A percentile compares a stretch with the other conserved stretches of the same genome.
Conservation (phyloP, 306 rosid species). For the Prunus salicina region DNA sequence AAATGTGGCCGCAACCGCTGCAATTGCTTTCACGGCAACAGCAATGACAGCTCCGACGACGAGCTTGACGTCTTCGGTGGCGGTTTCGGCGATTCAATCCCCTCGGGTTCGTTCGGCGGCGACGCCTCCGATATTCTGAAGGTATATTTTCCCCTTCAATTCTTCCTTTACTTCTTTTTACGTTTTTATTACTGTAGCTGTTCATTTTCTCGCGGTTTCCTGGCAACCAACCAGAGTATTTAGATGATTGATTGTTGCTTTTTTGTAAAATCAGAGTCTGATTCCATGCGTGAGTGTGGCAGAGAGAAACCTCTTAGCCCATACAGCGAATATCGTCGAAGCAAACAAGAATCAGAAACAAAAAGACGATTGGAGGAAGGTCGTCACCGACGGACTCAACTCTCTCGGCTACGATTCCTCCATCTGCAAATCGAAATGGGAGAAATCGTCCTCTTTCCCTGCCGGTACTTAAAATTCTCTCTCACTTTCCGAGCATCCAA, state of each 20-base stretch:
- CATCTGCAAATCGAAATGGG: slow-evolving; percentile 89
- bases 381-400: slow-evolving; percentile 57
- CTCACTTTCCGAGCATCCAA: background rate
- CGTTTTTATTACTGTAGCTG: background rate
- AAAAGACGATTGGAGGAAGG: slow-evolving; percentile 70
- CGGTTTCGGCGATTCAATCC: slow-evolving; percentile 46
- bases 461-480: slow-evolving; percentile 50
- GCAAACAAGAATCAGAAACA: slow-evolving; percentile 55
- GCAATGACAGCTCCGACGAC: slow-evolving; percentile 88
- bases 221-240: background rate
- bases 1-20: slow-evolving; percentile 82
- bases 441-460: slow-evolving; percentile 63
- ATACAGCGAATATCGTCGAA: slow-evolving; percentile 80
- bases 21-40: slow-evolving; percentile 85
- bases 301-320: slow-evolving; percentile 93
- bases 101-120: slow-evolving; percentile 57
- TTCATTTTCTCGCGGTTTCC: slow-evolving; percentile 14
- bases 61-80: slow-evolving; percentile 67
- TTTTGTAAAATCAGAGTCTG: slow-evolving; percentile 46
- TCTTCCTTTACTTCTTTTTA: background rate
- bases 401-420: slow-evolving; percentile 80
- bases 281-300: slow-evolving; percentile 67
- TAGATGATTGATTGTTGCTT: background rate
- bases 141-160: slow-evolving; percentile 39
- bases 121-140: slow-evolving; percentile 67